Base-by-base conservation (phyloP, 306 rosid genomes). In the Vicia faba region DNA sequence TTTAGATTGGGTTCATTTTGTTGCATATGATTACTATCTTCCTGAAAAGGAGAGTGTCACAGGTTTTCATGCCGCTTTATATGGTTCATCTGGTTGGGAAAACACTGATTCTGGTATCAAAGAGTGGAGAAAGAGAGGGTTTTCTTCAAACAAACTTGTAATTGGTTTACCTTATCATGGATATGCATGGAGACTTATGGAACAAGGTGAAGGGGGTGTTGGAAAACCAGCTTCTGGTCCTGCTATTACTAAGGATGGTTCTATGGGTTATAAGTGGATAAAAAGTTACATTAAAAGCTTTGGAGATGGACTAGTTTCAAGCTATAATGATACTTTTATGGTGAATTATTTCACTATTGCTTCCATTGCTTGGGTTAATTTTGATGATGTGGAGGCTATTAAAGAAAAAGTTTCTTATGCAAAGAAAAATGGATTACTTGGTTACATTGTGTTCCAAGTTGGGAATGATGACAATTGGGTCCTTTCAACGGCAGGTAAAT, bases 101-200 rank as follows among this genome's bases (percentile, higher is more conserved):
- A 82, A 33, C 18, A 75, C 85, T 13, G 82, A 81, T 77, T 66
- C 65, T 46, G 88, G 82, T 15, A 69, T 86, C 61, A 78, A n/a
- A 19, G 71, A 40, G 11, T 84, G 89, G 89, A 68, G 78, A 39
- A 56, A 58, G 8, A 62, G 26, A 20, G 87, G 88, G 4, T 73
- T 75, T 38, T 4, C 70, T 0, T 67, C 85, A 33, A 71, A 8
- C 48, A 82, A 84, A 48, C 51, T 86, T 41, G 78, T 82, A 20
- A 28, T 86, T 23, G 82, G 79, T 0, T 72, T 86, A 68, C 84
- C 87, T 75, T 86, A 77, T 56, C 76, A 75, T 74, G 87, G 92
- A 39, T 79, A 55, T 56, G 82, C 78, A 4, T 86, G 84, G 88
- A 55, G 5, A 38, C 79, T 86, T 1, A 69, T 31, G 43, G 64